Base-by-base conservation (phyloP, 371 early-diverging fungal species). In the Mortierella sp. region DNA sequence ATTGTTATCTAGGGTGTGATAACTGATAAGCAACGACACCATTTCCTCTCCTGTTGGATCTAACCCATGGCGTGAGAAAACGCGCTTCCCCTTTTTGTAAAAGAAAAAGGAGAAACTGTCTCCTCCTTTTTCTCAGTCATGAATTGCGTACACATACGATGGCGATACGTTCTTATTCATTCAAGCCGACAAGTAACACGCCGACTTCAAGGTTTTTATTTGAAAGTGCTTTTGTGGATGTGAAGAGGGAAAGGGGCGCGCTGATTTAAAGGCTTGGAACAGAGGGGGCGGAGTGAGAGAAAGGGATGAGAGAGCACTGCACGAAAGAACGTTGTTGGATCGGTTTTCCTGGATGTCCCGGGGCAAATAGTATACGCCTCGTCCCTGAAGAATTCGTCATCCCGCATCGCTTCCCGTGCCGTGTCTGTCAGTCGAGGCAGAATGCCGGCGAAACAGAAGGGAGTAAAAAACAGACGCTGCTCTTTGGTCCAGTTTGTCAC, bases 401-500 rank as follows among this genome's bases (percentile, higher is more conserved):
- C 68, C 68, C 68, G 68, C 68, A 68, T 68, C 11, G 68, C 41
- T 24, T 68, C 43, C 68, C 41, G 68, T 24, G 21, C 51, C 51
- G 51, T 51, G 21, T 51, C 51, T 21, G 27, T 63, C 21, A 63
- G 68, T 68, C 38, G 68, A 41, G 43, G 41, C 63, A 14, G 35
- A 35, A 35, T 63, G 18, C 14, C 16, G 60, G 32, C 49, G 2
- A 49, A 49, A 16, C 3, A 60, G 32, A 32, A 60, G 32, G 58
- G 11, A 58, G 41, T 6, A 60, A 32, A 65, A 24, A 24, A 24
- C 1, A 41, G 43, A 68, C 24, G 38, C n/a, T 68, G 21, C 24
- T 38, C 24, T 68, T 10, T 16, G 68, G 68, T 68, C 63, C 63
- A 32, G 18, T 35, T 29, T 35, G 14, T 60, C 60, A 55, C 60